Conservation (phyloP, 495 filamentous ascomycete genomes). For the Penicillium longicatenatum region DNA sequence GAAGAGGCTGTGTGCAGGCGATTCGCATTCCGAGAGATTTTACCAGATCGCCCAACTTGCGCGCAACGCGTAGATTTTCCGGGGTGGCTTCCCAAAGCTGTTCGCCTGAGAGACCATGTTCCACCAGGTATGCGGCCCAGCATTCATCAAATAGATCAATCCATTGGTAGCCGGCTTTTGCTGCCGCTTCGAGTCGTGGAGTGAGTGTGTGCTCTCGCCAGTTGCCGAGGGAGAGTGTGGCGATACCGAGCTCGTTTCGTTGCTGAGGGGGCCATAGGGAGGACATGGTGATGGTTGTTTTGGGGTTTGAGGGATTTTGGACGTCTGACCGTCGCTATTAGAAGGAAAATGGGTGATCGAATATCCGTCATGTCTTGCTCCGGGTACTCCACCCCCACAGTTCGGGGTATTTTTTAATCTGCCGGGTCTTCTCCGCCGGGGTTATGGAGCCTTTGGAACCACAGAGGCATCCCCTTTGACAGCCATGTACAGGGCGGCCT, state of each 20-base stretch:
- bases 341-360: conserved; percentile 18
- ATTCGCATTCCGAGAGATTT: conserved; percentile 34
- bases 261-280: conserved; percentile 17
- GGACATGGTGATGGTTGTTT: conserved; percentile 10
- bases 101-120: conserved; percentile 26
- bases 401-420: conserved; percentile 9
- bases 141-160: conserved; percentile 44
- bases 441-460: conserved; percentile 1
- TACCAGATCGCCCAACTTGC: conserved; percentile 30
- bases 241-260: conserved; percentile 30
- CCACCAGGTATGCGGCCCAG: conserved; percentile 38
- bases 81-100: conserved; percentile 33
- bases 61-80: conserved; percentile 30
- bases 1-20: conserved; percentile 37
- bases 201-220: conserved; percentile 29
- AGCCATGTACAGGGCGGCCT: background rate
- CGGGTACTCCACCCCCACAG: conserved; percentile 11
- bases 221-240: conserved; percentile 38
- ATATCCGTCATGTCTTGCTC: conserved; percentile 11
- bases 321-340: background rate
- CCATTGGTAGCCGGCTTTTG: conserved; percentile 32
- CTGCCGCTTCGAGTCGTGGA: conserved; percentile 33
- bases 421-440: background rate
- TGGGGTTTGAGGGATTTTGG: background rate
- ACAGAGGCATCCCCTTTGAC: background rate